Evolutionary conservation across 2,329 filamentous ascomycete genomes (phyloP).

Genomic region (Scedosporium boydii): DNA sequence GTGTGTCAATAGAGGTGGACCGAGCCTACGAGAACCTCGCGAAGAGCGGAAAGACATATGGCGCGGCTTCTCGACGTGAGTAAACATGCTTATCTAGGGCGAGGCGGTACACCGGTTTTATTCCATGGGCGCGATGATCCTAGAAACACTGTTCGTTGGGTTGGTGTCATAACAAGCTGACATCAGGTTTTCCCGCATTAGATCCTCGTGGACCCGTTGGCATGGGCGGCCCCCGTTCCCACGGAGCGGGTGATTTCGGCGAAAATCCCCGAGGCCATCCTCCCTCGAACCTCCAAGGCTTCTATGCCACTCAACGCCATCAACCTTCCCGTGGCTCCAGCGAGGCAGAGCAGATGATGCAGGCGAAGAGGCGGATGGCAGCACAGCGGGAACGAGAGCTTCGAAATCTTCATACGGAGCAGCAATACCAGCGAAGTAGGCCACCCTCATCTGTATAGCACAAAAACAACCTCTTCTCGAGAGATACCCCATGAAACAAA

Average conservation of each 20-base stretch:
- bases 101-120: neutral
- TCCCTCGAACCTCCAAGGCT: constrained; percentile 76
- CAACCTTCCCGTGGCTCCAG: constrained; percentile 72
- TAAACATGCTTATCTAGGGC: constrained; percentile 30
- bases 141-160: neutral
- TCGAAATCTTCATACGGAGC: constrained; percentile 99
- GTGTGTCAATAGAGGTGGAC: constrained; percentile 66
- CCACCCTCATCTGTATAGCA: constrained; percentile 67
- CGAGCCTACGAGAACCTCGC: constrained; percentile 90
- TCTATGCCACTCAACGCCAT: constrained; percentile 89
- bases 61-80: constrained; percentile 66
- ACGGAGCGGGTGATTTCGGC: constrained; percentile 73
- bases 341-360: constrained; percentile 97
- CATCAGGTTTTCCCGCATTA: constrained; percentile 22
- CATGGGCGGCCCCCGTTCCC: constrained; percentile 55
- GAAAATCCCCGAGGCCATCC: constrained; percentile 60
- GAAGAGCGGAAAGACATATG: constrained; percentile 93
- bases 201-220: constrained; percentile 58
- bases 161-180: neutral
- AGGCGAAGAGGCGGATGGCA: constrained; percentile 98
- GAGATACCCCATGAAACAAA: constrained; percentile 5
- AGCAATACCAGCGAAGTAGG: constrained; percentile 99
- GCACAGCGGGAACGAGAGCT: constrained; percentile 98
- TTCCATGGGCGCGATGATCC: neutral
- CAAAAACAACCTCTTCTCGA: constrained; percentile 6